Conservation (phyloP, 1,139 yeast species). For the Blastobotrys capitulatus region DNA sequence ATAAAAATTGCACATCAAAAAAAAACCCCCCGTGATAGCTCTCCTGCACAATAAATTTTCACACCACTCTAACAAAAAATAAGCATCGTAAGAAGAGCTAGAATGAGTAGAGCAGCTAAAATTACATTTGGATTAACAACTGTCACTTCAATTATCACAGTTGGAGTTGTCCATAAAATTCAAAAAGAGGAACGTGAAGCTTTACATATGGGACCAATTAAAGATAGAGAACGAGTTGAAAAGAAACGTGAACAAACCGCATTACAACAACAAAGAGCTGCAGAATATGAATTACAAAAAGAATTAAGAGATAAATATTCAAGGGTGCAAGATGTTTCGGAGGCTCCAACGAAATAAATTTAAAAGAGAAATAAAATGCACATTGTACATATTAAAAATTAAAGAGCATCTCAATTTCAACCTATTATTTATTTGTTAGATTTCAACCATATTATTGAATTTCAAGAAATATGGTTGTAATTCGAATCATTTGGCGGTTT, state of each 20-base stretch:
- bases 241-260: constrained; percentile 27
- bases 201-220: constrained; percentile 72
- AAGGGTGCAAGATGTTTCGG: constrained; percentile 42
- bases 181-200: constrained; percentile 65
- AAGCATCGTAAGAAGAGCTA: neutral
- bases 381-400: too few species aligned
- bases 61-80: too few species aligned
- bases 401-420: too few species aligned
- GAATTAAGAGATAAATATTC: constrained; percentile 59
- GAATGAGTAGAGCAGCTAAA: constrained; percentile 70
- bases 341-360: neutral
- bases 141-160: constrained; percentile 50
- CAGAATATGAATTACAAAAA: constrained; percentile 73
- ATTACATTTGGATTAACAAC: constrained; percentile 60
- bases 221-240: constrained; percentile 59
- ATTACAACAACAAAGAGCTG: constrained; percentile 50
- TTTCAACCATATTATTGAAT: too few species aligned
- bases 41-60: too few species aligned
- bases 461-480: too few species aligned
- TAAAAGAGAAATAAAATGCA: neutral
- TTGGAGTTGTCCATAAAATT: constrained; percentile 60
- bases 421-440: too few species aligned
- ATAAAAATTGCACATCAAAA: too few species aligned
- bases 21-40: too few species aligned
- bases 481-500: too few species aligned